phyloP scores from a whole-genome alignment of 1,139 yeast species.

The Protomyces pachydermus region DNA sequence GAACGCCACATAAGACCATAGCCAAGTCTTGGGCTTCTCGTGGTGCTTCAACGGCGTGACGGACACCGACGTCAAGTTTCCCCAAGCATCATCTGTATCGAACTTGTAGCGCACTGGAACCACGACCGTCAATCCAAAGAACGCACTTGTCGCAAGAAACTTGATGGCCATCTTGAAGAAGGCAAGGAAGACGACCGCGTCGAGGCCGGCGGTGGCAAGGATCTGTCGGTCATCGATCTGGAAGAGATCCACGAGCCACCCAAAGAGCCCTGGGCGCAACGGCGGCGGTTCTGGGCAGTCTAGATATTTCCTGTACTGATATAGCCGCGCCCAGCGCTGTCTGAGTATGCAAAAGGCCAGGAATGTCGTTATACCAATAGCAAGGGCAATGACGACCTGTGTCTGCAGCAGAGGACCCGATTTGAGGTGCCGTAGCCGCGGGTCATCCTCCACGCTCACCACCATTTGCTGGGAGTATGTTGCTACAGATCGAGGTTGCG shows the following conservation, averaged over 20 bases:
- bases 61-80: neutral
- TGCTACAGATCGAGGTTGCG: neutral
- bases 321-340: conserved; percentile 63
- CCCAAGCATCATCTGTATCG: conserved; percentile 27
- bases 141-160: conserved; percentile 52
- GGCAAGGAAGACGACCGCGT: conserved; percentile 80
- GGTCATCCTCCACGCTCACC: conserved; percentile 6
- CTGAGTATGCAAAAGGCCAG: conserved; percentile 60
- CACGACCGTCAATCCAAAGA: conserved; percentile 60
- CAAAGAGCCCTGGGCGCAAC: conserved; percentile 53
- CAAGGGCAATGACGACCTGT: conserved; percentile 57
- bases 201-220: conserved; percentile 84
- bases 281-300: conserved; percentile 46
- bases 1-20: conserved; percentile 79
- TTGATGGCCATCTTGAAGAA: conserved; percentile 75
- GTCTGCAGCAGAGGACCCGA: conserved; percentile 15
- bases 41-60: neutral
- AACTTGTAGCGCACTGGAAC: conserved; percentile 69
- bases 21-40: conserved; percentile 38
- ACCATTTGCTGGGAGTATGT: neutral
- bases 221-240: conserved; percentile 67
- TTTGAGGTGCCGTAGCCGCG: conserved; percentile 14
- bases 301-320: conserved; percentile 47
- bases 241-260: conserved; percentile 71
- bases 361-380: conserved; percentile 62